Evolutionary conservation across 805 yeast genomes (phyloP).

Genomic region (Wickerhamia fluorescens): DNA sequence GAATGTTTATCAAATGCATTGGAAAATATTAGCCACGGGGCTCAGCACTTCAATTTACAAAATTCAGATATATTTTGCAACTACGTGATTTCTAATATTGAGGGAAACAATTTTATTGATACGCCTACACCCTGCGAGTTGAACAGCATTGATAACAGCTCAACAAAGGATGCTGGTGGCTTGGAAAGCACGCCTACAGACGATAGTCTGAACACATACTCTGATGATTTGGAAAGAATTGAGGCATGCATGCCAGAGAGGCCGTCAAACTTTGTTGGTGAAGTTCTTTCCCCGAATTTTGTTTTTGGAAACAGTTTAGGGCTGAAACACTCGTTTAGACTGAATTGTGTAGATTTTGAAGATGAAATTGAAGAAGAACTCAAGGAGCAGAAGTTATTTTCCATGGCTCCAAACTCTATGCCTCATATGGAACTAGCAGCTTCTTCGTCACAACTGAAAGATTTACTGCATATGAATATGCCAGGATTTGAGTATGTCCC

Average conservation of each 20-base stretch:
- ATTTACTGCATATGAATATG: constrained; percentile 8
- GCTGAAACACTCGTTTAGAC: not conserved
- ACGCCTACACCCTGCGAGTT: too few relatives aligned
- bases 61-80: constrained; percentile 21
- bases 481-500: not conserved
- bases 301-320: too few relatives aligned
- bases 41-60: constrained; percentile 17
- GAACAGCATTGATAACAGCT: too few relatives aligned
- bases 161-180: too few relatives aligned
- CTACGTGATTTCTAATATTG: constrained; percentile 10
- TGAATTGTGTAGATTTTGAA: not conserved
- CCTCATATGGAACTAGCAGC: too few relatives aligned
- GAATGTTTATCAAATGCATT: constrained; percentile 18
- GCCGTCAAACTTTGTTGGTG: constrained; percentile 8
- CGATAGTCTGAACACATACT: too few relatives aligned
- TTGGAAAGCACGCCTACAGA: too few relatives aligned
- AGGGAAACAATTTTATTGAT: not conserved
- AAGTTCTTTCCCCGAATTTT: not conserved
- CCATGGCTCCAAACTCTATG: not conserved
- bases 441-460: constrained; percentile 9
- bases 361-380: constrained; percentile 5
- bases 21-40: constrained; percentile 19
- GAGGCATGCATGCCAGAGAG: constrained; percentile 17
- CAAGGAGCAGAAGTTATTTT: not conserved
- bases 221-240: constrained; percentile 30